Base-by-base conservation (phyloP, 2,329 filamentous ascomycete species). In the Aureobasidium pullulans region DNA sequence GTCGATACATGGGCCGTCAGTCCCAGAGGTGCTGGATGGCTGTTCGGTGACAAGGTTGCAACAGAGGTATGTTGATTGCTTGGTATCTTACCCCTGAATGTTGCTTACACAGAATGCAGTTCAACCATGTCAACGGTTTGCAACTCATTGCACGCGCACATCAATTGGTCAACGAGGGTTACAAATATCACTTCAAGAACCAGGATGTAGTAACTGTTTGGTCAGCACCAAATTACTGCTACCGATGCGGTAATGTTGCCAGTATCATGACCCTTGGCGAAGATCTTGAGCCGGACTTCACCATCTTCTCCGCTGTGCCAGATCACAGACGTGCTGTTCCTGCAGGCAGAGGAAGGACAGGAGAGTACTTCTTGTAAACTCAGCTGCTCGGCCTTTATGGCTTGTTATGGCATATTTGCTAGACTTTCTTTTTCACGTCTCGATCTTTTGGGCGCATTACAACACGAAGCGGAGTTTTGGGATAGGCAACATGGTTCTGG, bases 181-280 rank as follows among this genome's bases (percentile, higher is more conserved):
- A 88, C 77, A 89, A 89, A 84, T 97, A 95, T 72, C 93, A 97
- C 72, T 97, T 97, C 75, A 82, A 88, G 57, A 89, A 96, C 72
- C 93, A 94, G 76, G 95, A 95, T 11, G 92, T 96, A 43, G 92
- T 96, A 16, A 88, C 85, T 1, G 85, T 88, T 28, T 88, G 85
- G 93, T 95, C 89, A 0, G 92, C 92, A 9, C 92, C 92, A 0
- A 96, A 96, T 72, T 96, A 96, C 78, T 96, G 92, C 76, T 96
- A 96, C 76, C 85, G 90, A 64, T 96, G 92, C 69, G 92, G 92
- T 58, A 97, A 97, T 68, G 92, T 88, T 62, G 85, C 85, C 19
- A 85, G 82, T 5, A 96, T 96, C 71, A 96, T 96, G 86, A 91
- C 91, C 56, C 85, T 96, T 31, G 86, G 88, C 65, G 87, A 88